A percentile compares a stretch with the other conserved stretches of the same genome.
Evolutionary conservation across 129 eudicot genomes (phyloP).

Genomic region (Dittrichia graveolens): DNA sequence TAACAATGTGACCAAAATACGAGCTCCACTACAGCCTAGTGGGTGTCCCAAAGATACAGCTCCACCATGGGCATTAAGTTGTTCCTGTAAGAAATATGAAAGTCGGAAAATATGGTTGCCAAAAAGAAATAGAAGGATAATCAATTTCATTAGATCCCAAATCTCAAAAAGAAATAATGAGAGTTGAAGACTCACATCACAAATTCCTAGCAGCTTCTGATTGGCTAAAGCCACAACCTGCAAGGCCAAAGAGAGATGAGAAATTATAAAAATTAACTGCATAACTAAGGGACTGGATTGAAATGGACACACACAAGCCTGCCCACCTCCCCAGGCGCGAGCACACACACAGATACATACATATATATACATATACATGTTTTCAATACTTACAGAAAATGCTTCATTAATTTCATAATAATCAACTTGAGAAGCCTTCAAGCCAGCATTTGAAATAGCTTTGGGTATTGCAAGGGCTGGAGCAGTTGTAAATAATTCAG

Average conservation of each 20-base stretch:
- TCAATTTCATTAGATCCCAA: slow-evolving; percentile 6
- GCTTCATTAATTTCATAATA: slow-evolving; percentile 92
- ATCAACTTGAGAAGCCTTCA: slow-evolving; percentile 73
- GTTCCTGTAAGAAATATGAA: slow-evolving; percentile 43
- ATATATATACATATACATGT: not conserved
- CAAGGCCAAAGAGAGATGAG: slow-evolving; percentile 21
- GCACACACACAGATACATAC: too few species aligned
- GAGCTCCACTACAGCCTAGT: slow-evolving; percentile 97
- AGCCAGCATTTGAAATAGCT: slow-evolving; percentile 82
- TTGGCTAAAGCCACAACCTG: slow-evolving; percentile 98
- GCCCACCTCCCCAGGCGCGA: too few species aligned
- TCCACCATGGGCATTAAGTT: slow-evolving; percentile 88
- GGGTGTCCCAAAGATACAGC: slow-evolving; percentile 99
- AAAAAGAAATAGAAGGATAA: not conserved
- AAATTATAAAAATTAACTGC: not conserved
- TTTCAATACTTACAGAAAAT: slow-evolving; percentile 63
- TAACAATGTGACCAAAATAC: slow-evolving; percentile 80
- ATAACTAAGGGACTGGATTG: not conserved
- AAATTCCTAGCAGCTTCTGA: slow-evolving; percentile 73
- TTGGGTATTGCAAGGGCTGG: slow-evolving; percentile 95
- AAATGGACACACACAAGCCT: too few species aligned
- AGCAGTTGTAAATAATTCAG: slow-evolving; percentile 88
- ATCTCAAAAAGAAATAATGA: not conserved
- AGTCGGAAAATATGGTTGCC: not conserved
- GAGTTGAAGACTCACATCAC: slow-evolving; percentile 55